phyloP scores from a whole-genome alignment of 345 rosid genomes.

The Odontarrhena argentea region DNA sequence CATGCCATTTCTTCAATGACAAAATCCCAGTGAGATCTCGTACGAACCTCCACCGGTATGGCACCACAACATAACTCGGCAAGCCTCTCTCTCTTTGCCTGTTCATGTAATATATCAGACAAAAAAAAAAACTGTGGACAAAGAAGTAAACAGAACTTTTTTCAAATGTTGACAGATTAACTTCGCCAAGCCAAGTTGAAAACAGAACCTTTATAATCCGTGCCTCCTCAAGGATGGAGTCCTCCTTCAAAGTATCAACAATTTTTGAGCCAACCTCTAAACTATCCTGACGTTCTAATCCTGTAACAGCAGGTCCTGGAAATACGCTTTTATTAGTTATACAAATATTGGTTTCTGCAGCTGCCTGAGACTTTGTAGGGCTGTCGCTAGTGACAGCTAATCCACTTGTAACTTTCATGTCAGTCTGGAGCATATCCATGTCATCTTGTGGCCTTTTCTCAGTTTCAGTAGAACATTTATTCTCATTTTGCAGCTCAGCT shows the following conservation, averaged over 20 bases:
- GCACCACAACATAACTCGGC: constrained; percentile 68
- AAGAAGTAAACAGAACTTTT: constrained; percentile 27
- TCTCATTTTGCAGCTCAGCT: constrained; percentile 48
- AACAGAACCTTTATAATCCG: constrained; percentile 68
- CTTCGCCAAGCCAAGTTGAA: constrained; percentile 23
- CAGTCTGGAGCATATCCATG: constrained; percentile 38
- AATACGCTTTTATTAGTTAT: constrained; percentile 48
- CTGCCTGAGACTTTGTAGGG: constrained; percentile 40
- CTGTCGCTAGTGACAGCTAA: constrained; percentile 36
- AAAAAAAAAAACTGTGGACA: constrained; percentile 28
- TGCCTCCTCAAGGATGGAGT: constrained; percentile 90
- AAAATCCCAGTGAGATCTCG: constrained; percentile 85
- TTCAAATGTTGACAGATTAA: constrained; percentile 30
- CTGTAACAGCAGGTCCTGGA: constrained; percentile 39
- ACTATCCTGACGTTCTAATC: constrained; percentile 47
- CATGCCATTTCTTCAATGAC: constrained; percentile 99
- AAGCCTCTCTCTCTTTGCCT: constrained; percentile 84
- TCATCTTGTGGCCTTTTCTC: constrained; percentile 49
- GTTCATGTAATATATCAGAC: constrained; percentile 43
- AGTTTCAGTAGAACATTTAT: constrained; percentile 40
- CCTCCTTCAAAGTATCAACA: constrained; percentile 64
- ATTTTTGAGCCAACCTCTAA: constrained; percentile 41
- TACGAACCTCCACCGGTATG: constrained; percentile 48
- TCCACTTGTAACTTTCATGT: constrained; percentile 38
- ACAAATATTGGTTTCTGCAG: constrained; percentile 37